phyloP scores from a whole-genome alignment of 176 grass and related monocot species.

The Phragmites australis region DNA sequence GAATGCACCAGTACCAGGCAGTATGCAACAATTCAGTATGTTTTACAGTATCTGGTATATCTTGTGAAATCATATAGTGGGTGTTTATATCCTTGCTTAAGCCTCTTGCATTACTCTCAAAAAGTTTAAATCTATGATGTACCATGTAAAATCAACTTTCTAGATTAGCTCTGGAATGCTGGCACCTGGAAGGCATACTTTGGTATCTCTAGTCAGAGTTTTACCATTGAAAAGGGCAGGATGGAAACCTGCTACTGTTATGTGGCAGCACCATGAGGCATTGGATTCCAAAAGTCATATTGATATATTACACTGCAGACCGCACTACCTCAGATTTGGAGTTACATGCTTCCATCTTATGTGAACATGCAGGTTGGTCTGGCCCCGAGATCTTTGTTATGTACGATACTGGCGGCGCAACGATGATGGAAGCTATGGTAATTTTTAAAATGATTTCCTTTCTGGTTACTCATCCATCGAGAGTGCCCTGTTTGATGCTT shows the following conservation, averaged over 20 bases:
- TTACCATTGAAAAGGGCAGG: not conserved
- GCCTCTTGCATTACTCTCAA: not conserved
- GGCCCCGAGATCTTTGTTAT: conserved; percentile 98
- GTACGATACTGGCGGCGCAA: conserved; percentile 97
- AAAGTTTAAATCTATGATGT: not conserved
- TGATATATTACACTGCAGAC: conserved; percentile 12
- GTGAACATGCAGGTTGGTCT: conserved; percentile 70
- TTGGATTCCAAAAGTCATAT: not conserved
- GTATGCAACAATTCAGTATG: conserved; percentile 7
- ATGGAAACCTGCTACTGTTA: not conserved
- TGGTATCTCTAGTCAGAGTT: not conserved
- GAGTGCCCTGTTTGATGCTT: conserved; percentile 9
- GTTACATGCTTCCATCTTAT: conserved; percentile 26
- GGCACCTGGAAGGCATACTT: not conserved
- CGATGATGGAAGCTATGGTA: conserved; percentile 98
- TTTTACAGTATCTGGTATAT: conserved; percentile 9
- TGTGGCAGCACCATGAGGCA: not conserved
- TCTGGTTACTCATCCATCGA: conserved; percentile 36
- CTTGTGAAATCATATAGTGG: not conserved
- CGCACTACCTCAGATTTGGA: conserved; percentile 30
- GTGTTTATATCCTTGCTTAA: not conserved
- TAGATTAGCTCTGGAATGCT: not conserved
- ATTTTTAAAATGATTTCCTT: conserved; percentile 29
- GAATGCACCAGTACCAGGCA: not conserved
- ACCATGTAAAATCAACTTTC: conserved; percentile 19